These are phyloP conservation scores for Blastobotrys apis DNA, from an alignment of 1,139 yeast species.

Conservation along the genomic window DNA sequence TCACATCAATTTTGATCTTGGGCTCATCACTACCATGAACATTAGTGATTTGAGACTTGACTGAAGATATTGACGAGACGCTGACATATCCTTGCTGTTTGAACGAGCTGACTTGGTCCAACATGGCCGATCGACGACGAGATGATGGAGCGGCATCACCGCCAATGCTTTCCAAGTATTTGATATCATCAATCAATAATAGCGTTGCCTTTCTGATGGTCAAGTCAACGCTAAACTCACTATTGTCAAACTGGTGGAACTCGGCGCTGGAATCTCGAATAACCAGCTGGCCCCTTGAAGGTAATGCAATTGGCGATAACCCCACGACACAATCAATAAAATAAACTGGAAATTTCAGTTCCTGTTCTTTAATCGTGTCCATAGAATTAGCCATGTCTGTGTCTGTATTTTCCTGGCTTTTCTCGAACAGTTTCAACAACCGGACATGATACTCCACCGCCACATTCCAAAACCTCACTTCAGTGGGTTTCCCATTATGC, in stretches of 20 bases:
- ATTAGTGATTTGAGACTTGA: background rate
- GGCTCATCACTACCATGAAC: conserved; percentile 1
- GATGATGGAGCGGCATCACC: background rate
- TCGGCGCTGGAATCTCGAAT: conserved; percentile 53
- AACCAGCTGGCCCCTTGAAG: conserved; percentile 49
- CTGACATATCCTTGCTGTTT: conserved; percentile 24
- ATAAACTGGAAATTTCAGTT: conserved; percentile 23
- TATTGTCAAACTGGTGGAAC: conserved; percentile 38
- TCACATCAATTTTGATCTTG: conserved; percentile 14
- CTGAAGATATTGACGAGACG: conserved; percentile 21
- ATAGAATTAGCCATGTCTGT: conserved; percentile 12
- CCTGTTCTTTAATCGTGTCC: conserved; percentile 16
- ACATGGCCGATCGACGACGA: background rate
- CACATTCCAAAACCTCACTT: conserved; percentile 24
- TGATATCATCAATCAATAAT: conserved; percentile 30
- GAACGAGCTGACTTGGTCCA: conserved; percentile 19
- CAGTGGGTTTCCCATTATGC: conserved; percentile 19
- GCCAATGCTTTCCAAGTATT: conserved; percentile 13
- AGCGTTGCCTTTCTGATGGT: conserved; percentile 28
- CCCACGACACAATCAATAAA: conserved; percentile 29
- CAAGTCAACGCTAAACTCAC: conserved; percentile 17
- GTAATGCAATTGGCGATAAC: conserved; percentile 39
- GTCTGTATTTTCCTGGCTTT: conserved; percentile 5
- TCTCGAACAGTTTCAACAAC: conserved; percentile 26
- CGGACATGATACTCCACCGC: conserved; percentile 29